These are phyloP conservation scores for Chytriomyces sp. DNA, from an alignment of 192 early-diverging fungal genomes.

Conservation along the genomic window DNA sequence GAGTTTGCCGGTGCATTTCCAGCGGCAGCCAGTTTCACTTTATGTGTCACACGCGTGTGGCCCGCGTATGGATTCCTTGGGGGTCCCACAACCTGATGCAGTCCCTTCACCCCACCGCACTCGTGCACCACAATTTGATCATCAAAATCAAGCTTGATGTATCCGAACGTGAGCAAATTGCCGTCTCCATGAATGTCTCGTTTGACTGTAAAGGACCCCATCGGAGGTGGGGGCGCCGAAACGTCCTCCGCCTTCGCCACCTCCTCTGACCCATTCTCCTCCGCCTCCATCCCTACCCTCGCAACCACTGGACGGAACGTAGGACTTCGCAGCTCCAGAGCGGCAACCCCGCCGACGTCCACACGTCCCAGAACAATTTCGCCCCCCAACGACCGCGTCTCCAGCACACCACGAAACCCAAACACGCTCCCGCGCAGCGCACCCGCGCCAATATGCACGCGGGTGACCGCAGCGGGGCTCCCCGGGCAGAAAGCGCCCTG, in stretches of 20 bases:
- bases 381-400: neutral
- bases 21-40: neutral
- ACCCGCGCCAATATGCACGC: neutral
- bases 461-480: neutral
- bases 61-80: too few species aligned
- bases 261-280: neutral
- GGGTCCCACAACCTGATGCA: neutral
- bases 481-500: neutral
- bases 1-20: neutral
- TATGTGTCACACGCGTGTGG: too few species aligned
- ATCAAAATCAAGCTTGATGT: neutral
- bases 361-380: neutral
- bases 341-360: neutral
- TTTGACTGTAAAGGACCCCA: neutral
- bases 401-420: neutral
- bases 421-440: neutral
- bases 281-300: neutral
- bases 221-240: too few species aligned
- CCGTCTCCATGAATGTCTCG: neutral
- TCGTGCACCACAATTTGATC: neutral
- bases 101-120: neutral
- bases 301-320: neutral
- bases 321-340: neutral
- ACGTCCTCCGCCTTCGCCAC: too few species aligned
- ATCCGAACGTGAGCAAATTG: neutral